phyloP scores from a whole-genome alignment of 176 grass and related monocot genomes.

The Alloteropsis semialata region DNA sequence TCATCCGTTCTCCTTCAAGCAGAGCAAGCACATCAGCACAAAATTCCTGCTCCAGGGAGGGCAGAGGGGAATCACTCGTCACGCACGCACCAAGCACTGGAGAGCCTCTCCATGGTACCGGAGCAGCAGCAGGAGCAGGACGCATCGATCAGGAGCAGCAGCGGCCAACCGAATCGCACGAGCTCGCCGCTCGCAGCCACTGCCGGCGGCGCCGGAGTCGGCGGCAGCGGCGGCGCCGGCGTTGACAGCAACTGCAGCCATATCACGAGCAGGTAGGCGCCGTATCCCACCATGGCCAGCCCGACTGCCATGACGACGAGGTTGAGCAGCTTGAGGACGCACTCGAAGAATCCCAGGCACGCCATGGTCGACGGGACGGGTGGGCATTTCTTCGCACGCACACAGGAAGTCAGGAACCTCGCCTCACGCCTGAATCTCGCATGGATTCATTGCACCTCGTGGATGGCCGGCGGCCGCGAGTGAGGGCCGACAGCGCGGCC shows the following conservation, averaged over 20 bases:
- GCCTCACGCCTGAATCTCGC: conserved; percentile 31
- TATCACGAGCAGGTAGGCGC: conserved; percentile 59
- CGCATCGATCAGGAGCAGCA: conserved; percentile 35
- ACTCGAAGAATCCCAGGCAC: conserved; percentile 65
- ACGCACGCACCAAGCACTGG: conserved; percentile 76
- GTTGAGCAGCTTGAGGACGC: conserved; percentile 78
- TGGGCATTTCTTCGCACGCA: background rate
- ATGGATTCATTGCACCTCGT: no score
- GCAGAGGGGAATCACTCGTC: conserved; percentile 2
- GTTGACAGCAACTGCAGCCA: conserved; percentile 69
- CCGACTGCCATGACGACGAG: conserved; percentile 56
- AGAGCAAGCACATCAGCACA: no score
- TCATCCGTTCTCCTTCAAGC: no score
- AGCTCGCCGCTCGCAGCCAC: background rate
- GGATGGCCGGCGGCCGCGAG: no score
- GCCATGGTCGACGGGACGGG: conserved; percentile 41
- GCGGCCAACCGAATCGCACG: conserved; percentile 45
- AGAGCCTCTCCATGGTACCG: conserved; percentile 44
- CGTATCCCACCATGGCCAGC: conserved; percentile 78
- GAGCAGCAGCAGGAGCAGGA: no score
- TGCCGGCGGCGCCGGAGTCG: background rate
- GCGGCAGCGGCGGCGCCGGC: conserved; percentile 17
- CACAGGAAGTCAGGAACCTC: background rate
- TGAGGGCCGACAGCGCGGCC: no score
- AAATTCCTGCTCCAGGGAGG: no score